phyloP scores from a whole-genome alignment of 768 basidiomycete species.

The Calvatia gigantea region DNA sequence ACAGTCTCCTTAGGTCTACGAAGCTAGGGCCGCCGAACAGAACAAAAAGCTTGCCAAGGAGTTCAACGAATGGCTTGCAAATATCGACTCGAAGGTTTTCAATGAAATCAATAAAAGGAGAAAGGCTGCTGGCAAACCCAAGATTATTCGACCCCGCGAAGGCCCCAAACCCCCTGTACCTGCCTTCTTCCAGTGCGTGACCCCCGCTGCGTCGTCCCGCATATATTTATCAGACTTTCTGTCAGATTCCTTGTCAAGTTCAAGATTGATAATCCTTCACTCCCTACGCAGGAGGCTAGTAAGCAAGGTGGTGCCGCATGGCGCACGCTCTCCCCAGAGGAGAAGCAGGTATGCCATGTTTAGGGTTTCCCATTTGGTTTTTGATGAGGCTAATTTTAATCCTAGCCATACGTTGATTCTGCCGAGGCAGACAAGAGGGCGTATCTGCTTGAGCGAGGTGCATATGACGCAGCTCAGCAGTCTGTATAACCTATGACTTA shows the following conservation, averaged over 20 bases:
- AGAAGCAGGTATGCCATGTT: conserved; percentile 11
- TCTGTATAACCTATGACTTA: neutral
- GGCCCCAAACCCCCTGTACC: neutral
- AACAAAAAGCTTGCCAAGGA: conserved; percentile 1
- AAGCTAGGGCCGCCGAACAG: neutral
- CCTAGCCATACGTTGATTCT: neutral
- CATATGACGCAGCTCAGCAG: neutral
- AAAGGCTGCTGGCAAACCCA: conserved; percentile 2
- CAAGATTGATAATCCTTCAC: neutral
- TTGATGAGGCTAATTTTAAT: neutral
- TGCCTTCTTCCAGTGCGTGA: conserved; percentile 14
- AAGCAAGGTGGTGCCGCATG: conserved; percentile 5
- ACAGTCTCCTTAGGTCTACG: neutral
- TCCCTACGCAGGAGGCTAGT: neutral
- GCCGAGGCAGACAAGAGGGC: neutral
- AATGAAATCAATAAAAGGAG: conserved; percentile 15
- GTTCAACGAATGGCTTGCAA: conserved; percentile 15
- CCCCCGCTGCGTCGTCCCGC: neutral
- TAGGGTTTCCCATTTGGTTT: neutral
- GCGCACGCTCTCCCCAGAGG: conserved; percentile 5
- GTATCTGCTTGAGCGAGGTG: neutral
- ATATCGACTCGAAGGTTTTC: conserved; percentile 15
- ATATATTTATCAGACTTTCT: neutral
- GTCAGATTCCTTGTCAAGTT: conserved; percentile 9
- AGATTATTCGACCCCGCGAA: neutral